Evolutionary conservation across 805 yeast species (phyloP).

Genomic region (Torulaspora indica): DNA sequence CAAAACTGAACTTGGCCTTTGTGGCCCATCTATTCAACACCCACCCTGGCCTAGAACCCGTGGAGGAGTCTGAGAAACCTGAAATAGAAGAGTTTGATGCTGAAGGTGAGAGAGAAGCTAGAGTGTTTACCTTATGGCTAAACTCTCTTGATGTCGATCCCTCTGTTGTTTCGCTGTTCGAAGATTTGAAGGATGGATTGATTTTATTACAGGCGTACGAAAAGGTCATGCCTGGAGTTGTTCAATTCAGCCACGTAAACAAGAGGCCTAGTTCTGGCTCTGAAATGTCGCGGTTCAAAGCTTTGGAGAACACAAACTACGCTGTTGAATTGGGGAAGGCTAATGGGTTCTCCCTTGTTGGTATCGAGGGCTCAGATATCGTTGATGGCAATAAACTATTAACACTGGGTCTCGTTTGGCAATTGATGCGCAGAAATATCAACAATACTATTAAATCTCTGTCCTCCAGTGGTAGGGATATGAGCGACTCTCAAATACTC

Average conservation of each 20-base stretch:
- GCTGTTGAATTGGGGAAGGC: conserved; percentile 96
- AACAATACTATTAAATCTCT: conserved; percentile 73
- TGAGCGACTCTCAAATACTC: conserved; percentile 80
- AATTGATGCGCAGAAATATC: conserved; percentile 94
- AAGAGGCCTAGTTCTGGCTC: conserved; percentile 71
- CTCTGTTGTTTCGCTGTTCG: conserved; percentile 84
- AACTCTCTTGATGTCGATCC: conserved; percentile 96
- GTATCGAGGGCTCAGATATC: conserved; percentile 97
- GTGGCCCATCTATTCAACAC: conserved; percentile 97
- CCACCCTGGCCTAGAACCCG: conserved; percentile 93
- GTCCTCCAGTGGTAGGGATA: conserved; percentile 65
- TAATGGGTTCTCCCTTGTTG: conserved; percentile 87
- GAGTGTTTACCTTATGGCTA: conserved; percentile 96
- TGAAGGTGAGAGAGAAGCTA: conserved; percentile 98
- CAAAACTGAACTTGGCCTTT: conserved; percentile 92
- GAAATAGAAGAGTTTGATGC: conserved; percentile 98
- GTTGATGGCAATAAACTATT: conserved; percentile 87
- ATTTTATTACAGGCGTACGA: conserved; percentile 88
- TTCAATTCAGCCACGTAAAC: conserved; percentile 72
- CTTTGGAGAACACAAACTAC: conserved; percentile 94
- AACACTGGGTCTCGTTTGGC: conserved; percentile 95
- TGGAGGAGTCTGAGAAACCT: conserved; percentile 83
- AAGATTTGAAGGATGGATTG: conserved; percentile 91
- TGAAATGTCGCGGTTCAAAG: conserved; percentile 86
- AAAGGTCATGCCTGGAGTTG: conserved; percentile 91